Percentiles rank a stretch among this genome's conserved stretches.
phyloP scores from a whole-genome alignment of 768 basidiomycete genomes.

The Suillus brevipes region DNA sequence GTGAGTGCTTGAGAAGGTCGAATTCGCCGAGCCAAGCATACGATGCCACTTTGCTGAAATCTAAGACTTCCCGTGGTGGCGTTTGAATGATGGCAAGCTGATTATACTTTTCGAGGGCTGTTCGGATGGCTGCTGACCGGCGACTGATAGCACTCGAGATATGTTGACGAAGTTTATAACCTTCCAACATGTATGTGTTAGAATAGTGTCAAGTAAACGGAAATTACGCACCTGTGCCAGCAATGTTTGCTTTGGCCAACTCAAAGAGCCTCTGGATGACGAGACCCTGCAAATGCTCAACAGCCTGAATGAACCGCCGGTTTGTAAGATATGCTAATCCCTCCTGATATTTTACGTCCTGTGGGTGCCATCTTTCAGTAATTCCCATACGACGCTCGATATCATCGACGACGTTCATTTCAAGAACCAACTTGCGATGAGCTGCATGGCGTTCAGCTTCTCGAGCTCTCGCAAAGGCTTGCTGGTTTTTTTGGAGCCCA shows the following conservation, averaged over 20 bases:
- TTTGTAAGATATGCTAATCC: constrained; percentile 4
- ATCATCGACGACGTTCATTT: neutral
- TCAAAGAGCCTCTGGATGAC: constrained; percentile 40
- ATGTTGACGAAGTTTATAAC: constrained; percentile 34
- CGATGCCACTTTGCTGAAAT: constrained; percentile 22
- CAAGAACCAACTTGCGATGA: constrained; percentile 19
- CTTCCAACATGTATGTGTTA: constrained; percentile 14
- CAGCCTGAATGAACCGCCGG: constrained; percentile 26
- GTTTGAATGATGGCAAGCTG: constrained; percentile 19
- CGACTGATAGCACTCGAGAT: constrained; percentile 36
- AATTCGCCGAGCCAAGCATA: constrained; percentile 31
- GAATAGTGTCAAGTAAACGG: neutral
- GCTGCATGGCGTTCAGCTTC: constrained; percentile 18
- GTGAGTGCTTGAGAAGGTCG: constrained; percentile 31
- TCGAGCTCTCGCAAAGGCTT: constrained; percentile 23
- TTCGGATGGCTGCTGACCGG: constrained; percentile 33
- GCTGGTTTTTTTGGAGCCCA: constrained; percentile 12
- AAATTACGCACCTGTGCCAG: constrained; percentile 31
- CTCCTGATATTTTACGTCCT: constrained; percentile 24
- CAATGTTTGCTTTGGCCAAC: constrained; percentile 38
- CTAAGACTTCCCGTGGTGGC: constrained; percentile 15
- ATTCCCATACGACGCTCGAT: constrained; percentile 28
- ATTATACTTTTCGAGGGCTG: constrained; percentile 35
- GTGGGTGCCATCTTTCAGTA: constrained; percentile 28
- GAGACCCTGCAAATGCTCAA: constrained; percentile 37